Evolutionary conservation across 192 early-diverging fungal species (phyloP).

Genomic region (Endogone sp.): DNA sequence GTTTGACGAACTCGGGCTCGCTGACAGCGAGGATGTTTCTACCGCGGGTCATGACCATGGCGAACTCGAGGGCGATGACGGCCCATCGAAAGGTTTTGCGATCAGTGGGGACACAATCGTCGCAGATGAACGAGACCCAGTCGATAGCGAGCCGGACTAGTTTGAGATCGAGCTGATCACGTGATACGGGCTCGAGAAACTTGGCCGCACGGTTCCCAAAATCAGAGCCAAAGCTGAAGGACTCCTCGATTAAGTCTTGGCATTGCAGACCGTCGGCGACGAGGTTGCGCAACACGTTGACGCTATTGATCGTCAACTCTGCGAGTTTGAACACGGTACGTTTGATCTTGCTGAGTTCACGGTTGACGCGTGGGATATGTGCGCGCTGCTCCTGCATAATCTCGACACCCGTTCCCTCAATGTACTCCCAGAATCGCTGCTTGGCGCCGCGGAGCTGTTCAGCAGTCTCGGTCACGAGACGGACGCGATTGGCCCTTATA

Average conservation of each 20-base stretch:
- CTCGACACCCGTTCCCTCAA: conserved; percentile 38
- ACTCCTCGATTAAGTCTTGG: conserved; percentile 66
- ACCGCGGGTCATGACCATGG: conserved; percentile 70
- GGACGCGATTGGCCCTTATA: conserved; percentile 50
- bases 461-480: conserved; percentile 48
- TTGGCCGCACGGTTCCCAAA: conserved; percentile 60
- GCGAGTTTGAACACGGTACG: conserved; percentile 49
- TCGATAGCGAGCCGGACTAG: conserved; percentile 74
- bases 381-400: conserved; percentile 50
- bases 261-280: conserved; percentile 36
- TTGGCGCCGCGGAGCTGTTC: conserved; percentile 37
- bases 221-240: conserved; percentile 67
- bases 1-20: conserved; percentile 65
- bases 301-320: conserved; percentile 49
- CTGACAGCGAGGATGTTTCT: conserved; percentile 65
- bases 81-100: conserved; percentile 82
- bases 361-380: conserved; percentile 53
- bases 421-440: conserved; percentile 44
- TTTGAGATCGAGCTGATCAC: conserved; percentile 59
- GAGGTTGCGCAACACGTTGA: conserved; percentile 46
- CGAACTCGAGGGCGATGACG: conserved; percentile 79
- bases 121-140: conserved; percentile 84
- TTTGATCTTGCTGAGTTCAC: conserved; percentile 55
- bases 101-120: conserved; percentile 77
- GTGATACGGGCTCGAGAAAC: conserved; percentile 53